Conservation (phyloP, 2,329 filamentous ascomycete species). For the Monilinia laxa region DNA sequence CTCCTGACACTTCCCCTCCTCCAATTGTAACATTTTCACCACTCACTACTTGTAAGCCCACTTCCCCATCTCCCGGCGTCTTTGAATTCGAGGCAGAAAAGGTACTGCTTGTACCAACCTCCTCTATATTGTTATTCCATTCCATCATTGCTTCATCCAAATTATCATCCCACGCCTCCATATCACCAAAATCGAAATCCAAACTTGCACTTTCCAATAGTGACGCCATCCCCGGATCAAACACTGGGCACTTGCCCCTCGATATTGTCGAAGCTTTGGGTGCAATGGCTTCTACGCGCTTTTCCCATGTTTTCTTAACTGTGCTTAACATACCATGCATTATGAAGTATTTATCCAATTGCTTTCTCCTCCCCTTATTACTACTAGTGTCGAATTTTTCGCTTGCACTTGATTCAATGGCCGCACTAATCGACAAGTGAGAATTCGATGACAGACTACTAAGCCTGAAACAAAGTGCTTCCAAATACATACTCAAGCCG, state of each 20-base stretch:
- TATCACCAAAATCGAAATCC: constrained; percentile 28
- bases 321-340: constrained; percentile 4
- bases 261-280: neutral
- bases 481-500: constrained; percentile 37
- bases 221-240: neutral
- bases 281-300: neutral
- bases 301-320: constrained; percentile 15
- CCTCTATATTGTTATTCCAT: neutral
- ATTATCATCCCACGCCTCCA: neutral
- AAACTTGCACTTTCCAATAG: neutral
- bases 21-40: neutral
- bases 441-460: constrained; percentile 25
- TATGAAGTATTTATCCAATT: constrained; percentile 5
- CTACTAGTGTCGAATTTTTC: neutral
- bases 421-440: neutral
- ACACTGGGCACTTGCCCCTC: constrained; percentile 15
- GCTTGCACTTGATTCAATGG: neutral
- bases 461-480: constrained; percentile 36
- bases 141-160: neutral
- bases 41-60: rapidly evolving
- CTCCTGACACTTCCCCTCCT: constrained; percentile 7
- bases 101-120: no score
- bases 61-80: neutral
- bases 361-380: neutral
- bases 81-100: neutral